Percentiles rank a stretch among this genome's conserved stretches.
Conservation (phyloP, 2,329 filamentous ascomycete genomes). For the Monosporascus sp. region DNA sequence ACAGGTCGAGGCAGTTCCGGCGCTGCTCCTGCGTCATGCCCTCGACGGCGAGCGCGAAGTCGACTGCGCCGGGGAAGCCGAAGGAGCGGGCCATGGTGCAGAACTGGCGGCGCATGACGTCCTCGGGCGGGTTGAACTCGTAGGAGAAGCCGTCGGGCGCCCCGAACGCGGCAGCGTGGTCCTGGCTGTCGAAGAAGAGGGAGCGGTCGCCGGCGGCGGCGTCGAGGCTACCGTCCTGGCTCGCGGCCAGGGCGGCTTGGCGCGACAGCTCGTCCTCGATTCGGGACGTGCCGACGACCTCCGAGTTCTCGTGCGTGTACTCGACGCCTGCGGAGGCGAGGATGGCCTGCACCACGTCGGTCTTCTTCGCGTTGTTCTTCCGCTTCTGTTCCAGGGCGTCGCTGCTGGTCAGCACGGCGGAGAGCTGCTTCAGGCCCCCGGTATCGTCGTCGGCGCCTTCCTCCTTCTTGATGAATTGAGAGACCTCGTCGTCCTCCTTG, state of each 20-base stretch:
- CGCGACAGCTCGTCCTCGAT: conserved; percentile 82
- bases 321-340: conserved; percentile 82
- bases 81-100: conserved; percentile 81
- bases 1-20: conserved; percentile 70
- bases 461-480: conserved; percentile 40
- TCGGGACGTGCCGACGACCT: conserved; percentile 88
- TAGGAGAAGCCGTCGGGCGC: conserved; percentile 29
- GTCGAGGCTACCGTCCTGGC: conserved; percentile 40
- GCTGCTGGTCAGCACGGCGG: conserved; percentile 49
- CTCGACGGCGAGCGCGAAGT: conserved; percentile 89
- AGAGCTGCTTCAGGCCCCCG: conserved; percentile 68
- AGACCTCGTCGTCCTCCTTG: conserved; percentile 43
- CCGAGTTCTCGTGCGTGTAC: conserved; percentile 94
- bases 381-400: conserved; percentile 19
- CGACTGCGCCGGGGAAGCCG: conserved; percentile 68
- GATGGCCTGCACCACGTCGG: conserved; percentile 82
- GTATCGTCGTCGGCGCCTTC: conserved; percentile 50
- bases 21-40: conserved; percentile 82
- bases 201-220: conserved; percentile 43
- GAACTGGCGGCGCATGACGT: conserved; percentile 76
- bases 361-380: conserved; percentile 29
- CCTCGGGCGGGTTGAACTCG: conserved; percentile 66
- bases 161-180: conserved; percentile 19
- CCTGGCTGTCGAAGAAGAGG: conserved; percentile 53
- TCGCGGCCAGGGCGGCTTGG: conserved; percentile 59